Percentiles rank a stretch among this genome's conserved stretches.
Conservation (phyloP, 1,284 basidiomycete genomes). For the Caloboletus firmus region DNA sequence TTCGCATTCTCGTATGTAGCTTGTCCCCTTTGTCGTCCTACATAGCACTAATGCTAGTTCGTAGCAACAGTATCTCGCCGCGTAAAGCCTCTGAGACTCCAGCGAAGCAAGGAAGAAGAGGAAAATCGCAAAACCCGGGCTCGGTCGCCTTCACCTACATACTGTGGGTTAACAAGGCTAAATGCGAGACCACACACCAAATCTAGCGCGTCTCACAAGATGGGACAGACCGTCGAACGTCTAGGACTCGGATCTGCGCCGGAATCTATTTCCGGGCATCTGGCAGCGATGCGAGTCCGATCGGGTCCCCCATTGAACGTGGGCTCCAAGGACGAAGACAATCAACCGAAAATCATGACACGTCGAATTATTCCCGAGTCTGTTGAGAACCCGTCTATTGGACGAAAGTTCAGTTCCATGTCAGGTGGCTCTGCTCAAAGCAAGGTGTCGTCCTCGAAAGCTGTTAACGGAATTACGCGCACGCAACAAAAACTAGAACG, state of each 20-base stretch:
- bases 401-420: slow-evolving; percentile 5
- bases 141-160: slow-evolving; percentile 1
- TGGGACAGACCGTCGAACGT: slow-evolving; percentile 1
- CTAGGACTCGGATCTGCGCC: slow-evolving; percentile 24
- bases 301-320: slow-evolving; percentile 14
- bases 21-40: not conserved
- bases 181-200: slow-evolving; percentile 12
- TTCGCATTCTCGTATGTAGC: slow-evolving; percentile 23
- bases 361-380: slow-evolving; percentile 28
- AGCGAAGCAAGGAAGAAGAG: slow-evolving; percentile 8
- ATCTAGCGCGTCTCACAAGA: slow-evolving; percentile 4
- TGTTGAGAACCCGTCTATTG: not conserved
- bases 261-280: slow-evolving; percentile 33
- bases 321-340: not conserved
- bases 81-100: slow-evolving; percentile 18
- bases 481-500: slow-evolving; percentile 7
- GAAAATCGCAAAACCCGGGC: slow-evolving; percentile 3
- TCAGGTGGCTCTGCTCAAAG: slow-evolving; percentile 3
- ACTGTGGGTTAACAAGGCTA: not conserved
- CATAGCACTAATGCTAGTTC: slow-evolving; percentile 3
- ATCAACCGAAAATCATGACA: not conserved
- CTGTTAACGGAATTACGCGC: not conserved
- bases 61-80: slow-evolving; percentile 18
- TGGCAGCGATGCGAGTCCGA: slow-evolving; percentile 24
- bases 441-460: slow-evolving; percentile 11